Conservation (phyloP, 768 basidiomycete genomes). For the Holtermanniella nyarrowii region DNA sequence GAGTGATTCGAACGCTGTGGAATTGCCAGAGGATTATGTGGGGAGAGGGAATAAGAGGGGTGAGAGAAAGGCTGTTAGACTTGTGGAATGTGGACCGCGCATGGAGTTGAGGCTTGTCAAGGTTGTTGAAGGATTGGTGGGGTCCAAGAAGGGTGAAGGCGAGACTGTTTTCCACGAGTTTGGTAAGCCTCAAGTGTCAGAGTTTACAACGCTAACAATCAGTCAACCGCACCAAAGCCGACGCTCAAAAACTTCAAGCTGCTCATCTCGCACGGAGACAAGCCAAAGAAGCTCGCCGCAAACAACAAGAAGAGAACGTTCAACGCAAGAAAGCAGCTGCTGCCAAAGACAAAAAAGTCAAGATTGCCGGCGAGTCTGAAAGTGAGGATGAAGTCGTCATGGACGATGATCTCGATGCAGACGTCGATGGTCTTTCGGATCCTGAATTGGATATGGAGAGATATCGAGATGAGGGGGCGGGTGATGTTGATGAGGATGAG, state of each 20-base stretch:
- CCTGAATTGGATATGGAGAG: conserved; percentile 38
- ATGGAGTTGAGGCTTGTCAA: conserved; percentile 89
- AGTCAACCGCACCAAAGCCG: conserved; percentile 86
- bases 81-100: conserved; percentile 90
- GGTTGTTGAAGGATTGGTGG: conserved; percentile 86
- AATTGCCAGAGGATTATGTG: conserved; percentile 84
- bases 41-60: conserved; percentile 90
- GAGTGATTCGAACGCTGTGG: conserved; percentile 49
- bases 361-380: conserved; percentile 5
- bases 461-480: conserved; percentile 44
- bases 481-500: conserved; percentile 40
- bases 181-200: conserved; percentile 48
- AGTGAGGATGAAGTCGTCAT: conserved; percentile 23
- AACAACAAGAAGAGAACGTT: conserved; percentile 88
- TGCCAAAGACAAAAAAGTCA: conserved; percentile 26
- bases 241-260: conserved; percentile 56
- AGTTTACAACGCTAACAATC: conserved; percentile 7
- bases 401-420: conserved; percentile 33
- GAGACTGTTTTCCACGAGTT: conserved; percentile 89
- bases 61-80: conserved; percentile 73
- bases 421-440: conserved; percentile 44
- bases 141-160: conserved; percentile 60
- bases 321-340: conserved; percentile 58
- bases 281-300: conserved; percentile 63
- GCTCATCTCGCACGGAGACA: conserved; percentile 69